A percentile compares a stretch with the other conserved stretches of the same genome.
Evolutionary conservation across 768 basidiomycete species (phyloP).

Genomic region (Amyloporia xantha): DNA sequence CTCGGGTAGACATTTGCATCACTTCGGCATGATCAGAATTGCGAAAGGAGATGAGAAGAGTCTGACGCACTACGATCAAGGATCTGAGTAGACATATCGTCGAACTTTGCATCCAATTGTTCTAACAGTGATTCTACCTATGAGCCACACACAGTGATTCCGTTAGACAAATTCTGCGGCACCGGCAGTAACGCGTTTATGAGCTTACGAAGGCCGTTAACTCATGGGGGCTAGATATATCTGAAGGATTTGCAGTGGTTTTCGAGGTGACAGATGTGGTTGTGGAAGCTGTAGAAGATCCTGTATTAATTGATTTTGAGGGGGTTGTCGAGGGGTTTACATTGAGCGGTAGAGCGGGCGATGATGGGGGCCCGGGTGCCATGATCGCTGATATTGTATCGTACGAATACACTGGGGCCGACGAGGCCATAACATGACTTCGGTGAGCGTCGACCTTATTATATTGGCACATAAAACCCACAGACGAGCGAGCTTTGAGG

Average conservation of each 20-base stretch:
- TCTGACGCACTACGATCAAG: constrained; percentile 77
- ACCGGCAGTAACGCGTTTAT: background rate
- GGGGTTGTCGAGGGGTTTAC: constrained; percentile 37
- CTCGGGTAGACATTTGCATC: constrained; percentile 88
- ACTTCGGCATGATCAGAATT: constrained; percentile 40
- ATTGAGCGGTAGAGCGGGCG: constrained; percentile 64
- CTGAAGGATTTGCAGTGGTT: constrained; percentile 32
- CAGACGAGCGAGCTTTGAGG: no score
- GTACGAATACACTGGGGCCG: background rate
- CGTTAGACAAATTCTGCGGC: no score
- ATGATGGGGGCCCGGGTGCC: constrained; percentile 25
- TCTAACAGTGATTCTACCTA: constrained; percentile 87
- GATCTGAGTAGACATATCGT: constrained; percentile 89
- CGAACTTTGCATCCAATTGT: constrained; percentile 85
- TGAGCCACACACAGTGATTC: no score
- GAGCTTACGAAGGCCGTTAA: constrained; percentile 84
- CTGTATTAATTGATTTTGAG: constrained; percentile 30
- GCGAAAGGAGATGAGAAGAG: background rate
- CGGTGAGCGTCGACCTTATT: no score
- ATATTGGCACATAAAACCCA: no score
- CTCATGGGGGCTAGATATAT: constrained; percentile 91
- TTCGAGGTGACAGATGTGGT: constrained; percentile 12
- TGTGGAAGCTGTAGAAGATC: constrained; percentile 26
- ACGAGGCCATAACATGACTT: no score
- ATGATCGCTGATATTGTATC: background rate